Base-by-base conservation (phyloP, 257 asterid genomes). In the Fraxinus anomala region DNA sequence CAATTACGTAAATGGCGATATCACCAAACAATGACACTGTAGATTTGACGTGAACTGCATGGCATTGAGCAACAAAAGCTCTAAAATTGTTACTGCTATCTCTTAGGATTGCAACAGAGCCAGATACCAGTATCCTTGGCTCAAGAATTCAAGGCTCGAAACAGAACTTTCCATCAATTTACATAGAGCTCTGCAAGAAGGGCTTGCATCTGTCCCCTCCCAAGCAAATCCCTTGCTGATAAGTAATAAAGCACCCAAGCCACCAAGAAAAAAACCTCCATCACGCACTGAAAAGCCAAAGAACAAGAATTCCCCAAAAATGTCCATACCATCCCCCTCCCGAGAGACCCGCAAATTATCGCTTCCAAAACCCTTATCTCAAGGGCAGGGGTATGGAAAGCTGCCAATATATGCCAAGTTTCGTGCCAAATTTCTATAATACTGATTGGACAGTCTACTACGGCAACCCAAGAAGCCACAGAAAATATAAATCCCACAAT, bases 251-350 rank as follows among this genome's bases (percentile, higher is more conserved):
- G 77, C 77, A 94, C 77, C 98, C 98, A 94, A 31, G 89, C 96
- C 54, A 89, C 88, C 91, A 88, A 86, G 82, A 92, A 94, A 81
- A 86, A 93, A 47, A 94, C 96, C 88, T 94, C 98, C 96, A 94
- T 84, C 69, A 85, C 82, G 0, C 96, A 91, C 80, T 89, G 97
- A 78, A 92, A 84, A 56, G 85, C 82, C 86, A 88, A 68, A 13
- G 91, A 81, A 51, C 82, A 81, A 44, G 82, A 76, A 54, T 85
- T 91, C 68, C 97, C 98, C 24, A 88, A 82, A 9, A 86, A 26
- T 73, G 77, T 83, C 80, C 89, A 85, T 74, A 92, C 77, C 26
- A 88, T 28, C 96, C 95, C 92, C 80, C 88, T 89, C 59, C 93
- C 90, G 10, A 85, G 74, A 26, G 90, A 82, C 28, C 98, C 97